These are phyloP conservation scores for Eucalyptus victrix DNA, from an alignment of 345 rosid species.

Conservation along the genomic window DNA sequence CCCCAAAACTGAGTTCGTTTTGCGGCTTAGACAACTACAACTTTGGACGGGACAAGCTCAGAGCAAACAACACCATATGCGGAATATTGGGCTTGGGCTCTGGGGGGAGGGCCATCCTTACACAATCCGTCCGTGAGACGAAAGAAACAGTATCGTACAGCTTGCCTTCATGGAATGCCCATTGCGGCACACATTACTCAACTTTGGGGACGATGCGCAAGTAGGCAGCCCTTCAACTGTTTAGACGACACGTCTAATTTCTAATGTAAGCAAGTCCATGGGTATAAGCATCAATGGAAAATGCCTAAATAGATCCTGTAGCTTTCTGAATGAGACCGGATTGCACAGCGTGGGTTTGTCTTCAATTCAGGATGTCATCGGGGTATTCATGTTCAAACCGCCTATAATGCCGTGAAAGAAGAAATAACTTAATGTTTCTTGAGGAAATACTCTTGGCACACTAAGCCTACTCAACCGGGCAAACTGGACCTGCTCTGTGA, in stretches of 20 bases:
- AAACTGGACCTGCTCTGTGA: not conserved
- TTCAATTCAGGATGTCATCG: not conserved
- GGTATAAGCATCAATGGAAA: not conserved
- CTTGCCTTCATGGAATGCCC: not conserved
- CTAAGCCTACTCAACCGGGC: not conserved
- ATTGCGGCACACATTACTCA: not conserved
- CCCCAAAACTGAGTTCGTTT: not conserved
- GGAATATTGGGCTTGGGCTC: not conserved
- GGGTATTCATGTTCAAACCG: not conserved
- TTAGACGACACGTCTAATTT: not conserved
- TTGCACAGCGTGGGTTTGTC: not conserved
- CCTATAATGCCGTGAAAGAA: not conserved
- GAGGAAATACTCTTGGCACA: not conserved
- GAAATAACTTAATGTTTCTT: not conserved
- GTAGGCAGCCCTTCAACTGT: not conserved
- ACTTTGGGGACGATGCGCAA: not conserved
- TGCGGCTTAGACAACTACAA: not conserved
- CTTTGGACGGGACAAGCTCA: not conserved
- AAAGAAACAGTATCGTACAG: not conserved
- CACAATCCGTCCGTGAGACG: not conserved
- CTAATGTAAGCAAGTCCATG: not conserved
- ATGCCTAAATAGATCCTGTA: not conserved
- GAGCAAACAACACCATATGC: not conserved
- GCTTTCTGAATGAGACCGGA: not conserved
- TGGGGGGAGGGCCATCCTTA: not conserved